phyloP scores from a whole-genome alignment of 148 eudicot genomes.

The Cornus controversa region DNA sequence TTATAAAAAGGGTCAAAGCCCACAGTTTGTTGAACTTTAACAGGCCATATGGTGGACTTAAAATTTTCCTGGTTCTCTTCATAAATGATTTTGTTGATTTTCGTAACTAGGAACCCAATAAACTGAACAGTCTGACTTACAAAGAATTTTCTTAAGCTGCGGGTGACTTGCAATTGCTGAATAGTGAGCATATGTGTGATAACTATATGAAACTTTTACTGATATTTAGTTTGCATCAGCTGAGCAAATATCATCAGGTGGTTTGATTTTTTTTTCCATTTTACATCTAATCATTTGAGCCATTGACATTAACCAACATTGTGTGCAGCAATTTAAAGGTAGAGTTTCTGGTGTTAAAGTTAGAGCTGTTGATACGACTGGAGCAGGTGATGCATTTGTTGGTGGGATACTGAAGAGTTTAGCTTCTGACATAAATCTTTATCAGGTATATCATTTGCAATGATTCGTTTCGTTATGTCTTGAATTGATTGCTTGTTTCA shows the following conservation, averaged over 20 bases:
- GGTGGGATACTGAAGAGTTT: constrained; percentile 64
- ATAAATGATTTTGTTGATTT: background rate
- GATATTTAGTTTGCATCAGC: background rate
- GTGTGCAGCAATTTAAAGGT: constrained; percentile 68
- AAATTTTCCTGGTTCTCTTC: background rate
- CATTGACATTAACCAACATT: constrained; percentile 1
- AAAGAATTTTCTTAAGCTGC: background rate
- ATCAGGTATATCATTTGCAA: constrained; percentile 39
- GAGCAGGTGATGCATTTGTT: constrained; percentile 93
- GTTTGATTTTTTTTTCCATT: background rate
- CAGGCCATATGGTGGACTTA: background rate
- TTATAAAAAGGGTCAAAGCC: too few relatives aligned
- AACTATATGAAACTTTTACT: background rate
- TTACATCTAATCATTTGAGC: background rate
- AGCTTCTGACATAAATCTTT: constrained; percentile 56
- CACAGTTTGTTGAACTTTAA: background rate
- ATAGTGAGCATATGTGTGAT: background rate
- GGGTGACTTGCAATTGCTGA: background rate
- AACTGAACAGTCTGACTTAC: background rate
- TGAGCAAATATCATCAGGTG: background rate
- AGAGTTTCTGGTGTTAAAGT: constrained; percentile 61
- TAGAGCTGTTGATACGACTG: constrained; percentile 82
- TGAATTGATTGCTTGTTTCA: background rate
- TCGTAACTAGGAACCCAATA: too few relatives aligned
- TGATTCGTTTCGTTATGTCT: background rate